Base-by-base conservation (phyloP, 2,329 filamentous ascomycete genomes). In the Calonectria pteridis region DNA sequence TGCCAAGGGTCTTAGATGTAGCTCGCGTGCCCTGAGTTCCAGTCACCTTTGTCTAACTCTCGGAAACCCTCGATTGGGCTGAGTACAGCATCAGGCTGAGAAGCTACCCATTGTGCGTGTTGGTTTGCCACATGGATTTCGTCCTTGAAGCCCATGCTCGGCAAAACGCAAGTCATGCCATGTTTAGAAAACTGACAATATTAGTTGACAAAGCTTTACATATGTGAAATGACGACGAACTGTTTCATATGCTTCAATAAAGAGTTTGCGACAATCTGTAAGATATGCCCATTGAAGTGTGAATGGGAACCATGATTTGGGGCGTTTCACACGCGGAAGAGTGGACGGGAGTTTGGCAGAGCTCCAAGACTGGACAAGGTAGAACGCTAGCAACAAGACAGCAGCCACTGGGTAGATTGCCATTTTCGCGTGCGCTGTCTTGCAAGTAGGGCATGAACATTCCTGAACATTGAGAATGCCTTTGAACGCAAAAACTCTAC, bases 1-100 rank as follows among this genome's bases (percentile, higher is more conserved):
- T 73, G 71, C 71, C 71, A 73, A 29, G 67, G 67, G 20, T 73
- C 71, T 26, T 70, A 59, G 31, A 73, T 73, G 29, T 73, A 73
- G n/a, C 51, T 73, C 9, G 66, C 67, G 28, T 70, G 67, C 5
- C 71, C 71, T 6, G 67, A 66, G 62, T 70, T 73, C 67, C 67
- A 70, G 33, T 73, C 71, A 0, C 66, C 67, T 33, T 67, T 70
- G 50, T 73, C 71, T 18, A 73, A 50, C 37, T 73, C 71, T 18
- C 67, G 50, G 50, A 70, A 58, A 16, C 67, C 71, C 37, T 73
- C 71, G 43, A 70, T 62, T 13, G 71, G 55, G 43, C 59, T 70
- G 6, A 73, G 67, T 1, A 73, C 50, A 16, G 33, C 4, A 59
- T 73, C 71, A 7, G 67, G 71, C 51, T 66, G 71, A 18, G 71